These are phyloP conservation scores for Escallonia herrerae DNA, from an alignment of 129 eudicot species.

Conservation along the genomic window DNA sequence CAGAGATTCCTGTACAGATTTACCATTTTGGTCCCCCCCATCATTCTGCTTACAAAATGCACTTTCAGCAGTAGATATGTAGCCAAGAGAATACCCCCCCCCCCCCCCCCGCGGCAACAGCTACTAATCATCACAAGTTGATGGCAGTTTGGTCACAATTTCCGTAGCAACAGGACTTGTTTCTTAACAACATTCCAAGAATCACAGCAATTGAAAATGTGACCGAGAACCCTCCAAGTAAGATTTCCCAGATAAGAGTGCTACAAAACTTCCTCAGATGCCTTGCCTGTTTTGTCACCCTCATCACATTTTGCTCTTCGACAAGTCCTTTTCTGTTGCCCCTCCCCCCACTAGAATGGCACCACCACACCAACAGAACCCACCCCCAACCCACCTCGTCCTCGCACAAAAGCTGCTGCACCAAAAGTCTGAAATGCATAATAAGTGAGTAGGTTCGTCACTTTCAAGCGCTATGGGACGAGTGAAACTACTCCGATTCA, in stretches of 20 bases:
- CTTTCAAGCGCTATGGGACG: no score
- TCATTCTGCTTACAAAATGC: no score
- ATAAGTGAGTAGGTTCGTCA: neutral
- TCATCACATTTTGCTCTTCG: constrained; percentile 54
- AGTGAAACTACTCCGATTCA: no score
- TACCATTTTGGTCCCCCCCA: no score
- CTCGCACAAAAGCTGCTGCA: neutral
- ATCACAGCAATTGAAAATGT: neutral
- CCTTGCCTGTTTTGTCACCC: constrained; percentile 32
- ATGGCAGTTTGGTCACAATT: constrained; percentile 43
- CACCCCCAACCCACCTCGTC: neutral
- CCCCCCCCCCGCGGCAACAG: constrained; percentile 18
- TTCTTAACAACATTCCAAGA: constrained; percentile 24
- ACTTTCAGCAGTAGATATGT: neutral
- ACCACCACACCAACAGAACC: no score
- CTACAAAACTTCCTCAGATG: neutral
- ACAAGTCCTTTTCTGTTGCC: constrained; percentile 30
- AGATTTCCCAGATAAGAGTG: neutral
- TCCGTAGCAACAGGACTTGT: constrained; percentile 14
- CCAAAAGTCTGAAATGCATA: neutral
- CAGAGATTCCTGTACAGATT: no score
- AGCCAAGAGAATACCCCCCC: neutral
- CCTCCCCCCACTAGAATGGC: no score
- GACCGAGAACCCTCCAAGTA: constrained; percentile 12
- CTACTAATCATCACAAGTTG: constrained; percentile 56